Base-by-base conservation (phyloP, 2,329 filamentous ascomycete genomes). In the Phyllosticta citriasiana region DNA sequence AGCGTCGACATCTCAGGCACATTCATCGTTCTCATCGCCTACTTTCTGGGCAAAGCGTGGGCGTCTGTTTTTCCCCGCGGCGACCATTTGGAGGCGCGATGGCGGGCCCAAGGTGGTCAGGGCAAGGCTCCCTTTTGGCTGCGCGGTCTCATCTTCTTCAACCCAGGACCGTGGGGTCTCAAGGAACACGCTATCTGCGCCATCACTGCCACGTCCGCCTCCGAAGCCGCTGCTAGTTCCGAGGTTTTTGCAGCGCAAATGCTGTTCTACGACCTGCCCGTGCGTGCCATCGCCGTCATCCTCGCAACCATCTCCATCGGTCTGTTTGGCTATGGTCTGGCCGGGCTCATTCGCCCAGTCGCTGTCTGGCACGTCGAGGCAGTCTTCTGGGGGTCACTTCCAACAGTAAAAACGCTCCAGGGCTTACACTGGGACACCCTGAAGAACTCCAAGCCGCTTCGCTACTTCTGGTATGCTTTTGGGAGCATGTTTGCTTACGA, bases 1-100 rank as follows among this genome's bases (percentile, higher is more conserved):
- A 2, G 47, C 0, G 67, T 80, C 40, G 74, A 73, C 2, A 79
- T 83, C 19, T 74, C 75, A 16, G 80, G 80, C 47, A 83, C 80
- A 0, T 84, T 83, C 60, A 82, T 83, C 57, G 80, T 82, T 4
- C 76, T 84, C 51, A 82, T 84, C 54, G 78, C 79, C 12, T 83
- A 83, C 69, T 83, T 84, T 56, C 57, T 78, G 1, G 82, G 82
- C 8, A 80, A 79, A 8, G 76, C 70, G 3, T 82, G 76, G 78
- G 73, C 80, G 0, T 64, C 67, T 0, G 63, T 79, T 5, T 73
- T 83, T 2, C 81, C 82, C 1, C 80, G 81, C 5, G 81, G 81
- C 12, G 82, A 84, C 57, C 69, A 68, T n/a, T 69, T 75, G 4
- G 76, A 81, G 61, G 74, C 77, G 26, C 69, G 73, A 52, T 84